Conservation (phyloP, 257 asterid genomes). For the Paulownia fortunei region DNA sequence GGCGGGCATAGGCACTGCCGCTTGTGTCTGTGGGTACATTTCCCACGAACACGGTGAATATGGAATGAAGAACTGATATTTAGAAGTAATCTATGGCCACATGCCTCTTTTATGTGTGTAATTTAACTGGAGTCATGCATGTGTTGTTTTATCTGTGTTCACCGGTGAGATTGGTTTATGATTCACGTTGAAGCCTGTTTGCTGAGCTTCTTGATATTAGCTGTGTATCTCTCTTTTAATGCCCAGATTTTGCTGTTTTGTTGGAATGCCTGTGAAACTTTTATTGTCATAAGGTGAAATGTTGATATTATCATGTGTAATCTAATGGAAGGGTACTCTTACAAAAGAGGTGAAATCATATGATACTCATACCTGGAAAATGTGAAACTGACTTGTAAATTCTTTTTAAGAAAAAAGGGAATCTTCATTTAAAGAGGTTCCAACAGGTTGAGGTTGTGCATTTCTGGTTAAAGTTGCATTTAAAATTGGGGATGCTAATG, state of each 20-base stretch:
- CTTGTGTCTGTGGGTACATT: no score
- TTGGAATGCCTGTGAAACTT: background rate
- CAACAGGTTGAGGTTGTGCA: background rate
- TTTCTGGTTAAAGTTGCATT: background rate
- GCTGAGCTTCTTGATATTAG: background rate
- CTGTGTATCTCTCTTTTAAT: background rate
- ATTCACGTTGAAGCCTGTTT: background rate
- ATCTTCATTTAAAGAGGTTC: background rate
- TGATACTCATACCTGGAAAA: no score
- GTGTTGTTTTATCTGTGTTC: background rate
- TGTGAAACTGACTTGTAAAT: constrained; percentile 11
- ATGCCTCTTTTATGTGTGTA: no score
- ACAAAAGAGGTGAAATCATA: no score
- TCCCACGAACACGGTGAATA: no score
- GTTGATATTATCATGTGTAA: background rate
- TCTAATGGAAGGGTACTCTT: background rate
- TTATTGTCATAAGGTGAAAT: background rate
- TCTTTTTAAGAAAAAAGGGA: no score
- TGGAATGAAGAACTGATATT: background rate
- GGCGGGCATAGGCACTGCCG: no score
- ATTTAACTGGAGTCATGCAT: no score
- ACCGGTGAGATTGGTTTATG: background rate
- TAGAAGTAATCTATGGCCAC: no score
- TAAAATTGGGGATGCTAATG: background rate
- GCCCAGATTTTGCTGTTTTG: background rate